phyloP scores from a whole-genome alignment of 345 rosid genomes.

The Euphorbia pulcherrima region DNA sequence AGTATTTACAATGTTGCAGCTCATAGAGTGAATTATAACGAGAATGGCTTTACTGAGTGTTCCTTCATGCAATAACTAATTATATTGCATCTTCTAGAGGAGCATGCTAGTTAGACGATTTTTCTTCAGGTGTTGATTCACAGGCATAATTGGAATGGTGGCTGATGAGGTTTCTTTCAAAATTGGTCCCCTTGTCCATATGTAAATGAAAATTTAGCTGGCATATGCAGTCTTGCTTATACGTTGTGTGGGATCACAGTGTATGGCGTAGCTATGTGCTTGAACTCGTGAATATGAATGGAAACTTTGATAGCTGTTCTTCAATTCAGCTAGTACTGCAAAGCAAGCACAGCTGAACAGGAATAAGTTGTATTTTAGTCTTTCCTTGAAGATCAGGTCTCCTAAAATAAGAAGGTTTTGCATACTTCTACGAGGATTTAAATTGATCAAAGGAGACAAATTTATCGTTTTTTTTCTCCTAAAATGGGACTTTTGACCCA shows the following conservation, averaged over 20 bases:
- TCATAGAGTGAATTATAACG: conserved; percentile 19
- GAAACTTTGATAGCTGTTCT: neutral
- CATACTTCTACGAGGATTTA: neutral
- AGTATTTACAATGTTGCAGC: conserved; percentile 35
- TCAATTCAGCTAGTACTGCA: neutral
- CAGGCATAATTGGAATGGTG: neutral
- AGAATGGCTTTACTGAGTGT: neutral
- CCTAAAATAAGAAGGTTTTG: neutral
- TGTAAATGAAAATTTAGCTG: neutral
- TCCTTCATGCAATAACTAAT: conserved; percentile 6
- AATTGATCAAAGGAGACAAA: neutral
- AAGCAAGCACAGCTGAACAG: too few species aligned
- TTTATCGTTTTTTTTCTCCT: neutral
- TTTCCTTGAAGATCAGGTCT: neutral
- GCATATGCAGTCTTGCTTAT: neutral
- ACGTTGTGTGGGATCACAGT: too few species aligned
- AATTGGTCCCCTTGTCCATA: neutral
- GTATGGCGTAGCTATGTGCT: neutral
- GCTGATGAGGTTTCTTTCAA: conserved; percentile 8
- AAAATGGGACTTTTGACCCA: neutral
- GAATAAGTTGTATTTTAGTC: neutral
- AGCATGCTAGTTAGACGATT: neutral
- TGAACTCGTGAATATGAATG: neutral
- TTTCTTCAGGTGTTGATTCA: conserved; percentile 1
- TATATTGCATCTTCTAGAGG: neutral